Percentiles rank a stretch among this genome's conserved stretches.
Evolutionary conservation across 1,284 basidiomycete species (phyloP).

Genomic region (Fereydounia khargensis): DNA sequence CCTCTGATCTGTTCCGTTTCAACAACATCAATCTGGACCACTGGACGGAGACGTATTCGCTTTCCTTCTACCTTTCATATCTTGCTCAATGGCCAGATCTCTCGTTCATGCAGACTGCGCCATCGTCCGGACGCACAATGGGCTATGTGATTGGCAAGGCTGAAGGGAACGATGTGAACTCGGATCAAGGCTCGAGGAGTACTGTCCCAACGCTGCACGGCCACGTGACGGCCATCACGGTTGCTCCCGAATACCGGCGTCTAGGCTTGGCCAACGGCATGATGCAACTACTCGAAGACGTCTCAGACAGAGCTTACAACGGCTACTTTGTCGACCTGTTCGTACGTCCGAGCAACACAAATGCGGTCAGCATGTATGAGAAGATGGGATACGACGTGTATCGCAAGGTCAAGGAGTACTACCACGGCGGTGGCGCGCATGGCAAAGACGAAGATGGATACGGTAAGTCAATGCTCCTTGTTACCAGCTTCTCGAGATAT

Average conservation of each 20-base stretch:
- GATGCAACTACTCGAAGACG: conserved; percentile 76
- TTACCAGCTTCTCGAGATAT: no score
- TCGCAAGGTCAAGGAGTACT: conserved; percentile 78
- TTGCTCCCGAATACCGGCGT: conserved; percentile 85
- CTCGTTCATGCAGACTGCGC: conserved; percentile 75
- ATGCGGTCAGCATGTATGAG: conserved; percentile 76
- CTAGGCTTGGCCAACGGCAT: conserved; percentile 76
- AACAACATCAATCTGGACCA: conserved; percentile 90
- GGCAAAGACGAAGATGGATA: conserved; percentile 78
- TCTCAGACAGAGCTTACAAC: conserved; percentile 65
- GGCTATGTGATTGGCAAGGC: conserved; percentile 49
- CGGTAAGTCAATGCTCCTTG: no score
- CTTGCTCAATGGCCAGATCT: conserved; percentile 85
- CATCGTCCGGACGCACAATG: conserved; percentile 53
- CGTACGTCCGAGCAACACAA: conserved; percentile 68
- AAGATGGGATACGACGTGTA: conserved; percentile 82
- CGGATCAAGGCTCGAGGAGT: neutral
- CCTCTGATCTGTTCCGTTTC: conserved; percentile 83
- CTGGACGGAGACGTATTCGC: conserved; percentile 89
- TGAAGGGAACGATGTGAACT: conserved; percentile 36
- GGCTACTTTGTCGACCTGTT: conserved; percentile 87
- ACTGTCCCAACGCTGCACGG: conserved; percentile 40
- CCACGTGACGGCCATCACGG: conserved; percentile 85
- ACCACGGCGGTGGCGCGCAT: conserved; percentile 69
- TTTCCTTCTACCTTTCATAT: conserved; percentile 81